Base-by-base conservation (phyloP, 495 filamentous ascomycete species). In the Aspergillus diversus region DNA sequence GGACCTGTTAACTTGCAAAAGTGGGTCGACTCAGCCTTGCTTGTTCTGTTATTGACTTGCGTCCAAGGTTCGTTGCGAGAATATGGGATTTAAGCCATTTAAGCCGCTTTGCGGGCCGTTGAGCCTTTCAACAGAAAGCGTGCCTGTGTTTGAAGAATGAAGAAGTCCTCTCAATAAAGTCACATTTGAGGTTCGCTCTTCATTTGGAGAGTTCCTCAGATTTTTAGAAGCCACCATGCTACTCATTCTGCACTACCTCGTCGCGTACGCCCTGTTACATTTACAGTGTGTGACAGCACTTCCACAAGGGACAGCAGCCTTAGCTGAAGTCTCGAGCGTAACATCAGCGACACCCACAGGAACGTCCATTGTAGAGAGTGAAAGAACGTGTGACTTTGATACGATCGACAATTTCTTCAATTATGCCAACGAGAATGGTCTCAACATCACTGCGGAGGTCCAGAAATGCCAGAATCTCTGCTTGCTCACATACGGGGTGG, bases 401-500 rank as follows among this genome's bases (percentile, higher is more conserved):
- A 43, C 34, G 35, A 46, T 60, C 7, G 27, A 60, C 12, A 48
- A 60, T 27, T 60, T 60, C 48, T 60, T 61, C 37, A n/a, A 55
- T 6, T 61, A 61, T 11, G 59, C 59, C 37, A 55, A 27, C 49
- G 9, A 61, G 7, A 61, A 55, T 39, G 17, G 50, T 17, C 31
- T 61, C 5, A 55, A 61, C 31, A 61, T 61, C 50, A 61, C 59
- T 7, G 50, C 34, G 34, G 59, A 61, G 59, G 50, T 61, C 7
- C 59, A 61, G 35, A 47, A 55, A 37, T 61, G 58, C 58, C 58
- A 54, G 49, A 55, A 61, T 42, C 59, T 55, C 7, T 61, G 50
- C 32, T 49, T 55, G 17, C 50, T 61, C 37, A 55, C 59, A 17
- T 61, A 60, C 34, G 58, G 58, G 12, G 49, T 53, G 16, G 58